phyloP scores from a whole-genome alignment of 805 yeast species.

The Cyberlindnera samutprakarnensis region DNA sequence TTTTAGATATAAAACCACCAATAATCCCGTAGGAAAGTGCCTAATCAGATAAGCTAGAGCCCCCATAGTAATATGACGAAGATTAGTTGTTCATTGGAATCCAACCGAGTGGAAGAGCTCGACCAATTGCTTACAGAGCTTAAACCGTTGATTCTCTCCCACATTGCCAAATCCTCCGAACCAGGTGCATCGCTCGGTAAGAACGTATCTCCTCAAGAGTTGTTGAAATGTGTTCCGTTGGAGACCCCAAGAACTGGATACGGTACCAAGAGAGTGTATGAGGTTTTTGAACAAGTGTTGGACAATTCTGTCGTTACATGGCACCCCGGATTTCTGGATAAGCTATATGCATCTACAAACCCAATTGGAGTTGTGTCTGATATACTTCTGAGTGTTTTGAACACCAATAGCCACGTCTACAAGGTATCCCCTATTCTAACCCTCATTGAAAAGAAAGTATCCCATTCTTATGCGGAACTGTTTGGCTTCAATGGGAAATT shows the following conservation, averaged over 20 bases:
- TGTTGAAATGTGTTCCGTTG: slow-evolving; percentile 30
- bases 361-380: slow-evolving; percentile 79
- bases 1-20: too few relatives aligned
- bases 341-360: slow-evolving; percentile 77
- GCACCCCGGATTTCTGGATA: slow-evolving; percentile 83
- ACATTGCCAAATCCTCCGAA: slow-evolving; percentile 42
- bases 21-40: too few relatives aligned
- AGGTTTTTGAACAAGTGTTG: slow-evolving; percentile 47
- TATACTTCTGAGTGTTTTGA: slow-evolving; percentile 55
- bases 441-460: slow-evolving; percentile 62
- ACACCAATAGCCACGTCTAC: slow-evolving; percentile 81
- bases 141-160: slow-evolving; percentile 42
- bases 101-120: slow-evolving; percentile 47
- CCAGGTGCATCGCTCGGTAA: slow-evolving; percentile 42
- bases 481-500: slow-evolving; percentile 48
- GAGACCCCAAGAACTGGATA: slow-evolving; percentile 32
- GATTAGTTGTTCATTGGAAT: slow-evolving; percentile 30
- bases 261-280: slow-evolving; percentile 36
- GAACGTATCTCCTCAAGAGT: slow-evolving; percentile 40
- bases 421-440: slow-evolving; percentile 80
- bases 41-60: too few relatives aligned
- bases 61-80: slow-evolving; percentile 19
- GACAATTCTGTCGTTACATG: slow-evolving; percentile 73
- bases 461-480: slow-evolving; percentile 57
- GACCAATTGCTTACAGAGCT: slow-evolving; percentile 45